These are phyloP conservation scores for Colletotrichum lentis DNA, from an alignment of 2,329 filamentous ascomycete genomes.

Conservation along the genomic window DNA sequence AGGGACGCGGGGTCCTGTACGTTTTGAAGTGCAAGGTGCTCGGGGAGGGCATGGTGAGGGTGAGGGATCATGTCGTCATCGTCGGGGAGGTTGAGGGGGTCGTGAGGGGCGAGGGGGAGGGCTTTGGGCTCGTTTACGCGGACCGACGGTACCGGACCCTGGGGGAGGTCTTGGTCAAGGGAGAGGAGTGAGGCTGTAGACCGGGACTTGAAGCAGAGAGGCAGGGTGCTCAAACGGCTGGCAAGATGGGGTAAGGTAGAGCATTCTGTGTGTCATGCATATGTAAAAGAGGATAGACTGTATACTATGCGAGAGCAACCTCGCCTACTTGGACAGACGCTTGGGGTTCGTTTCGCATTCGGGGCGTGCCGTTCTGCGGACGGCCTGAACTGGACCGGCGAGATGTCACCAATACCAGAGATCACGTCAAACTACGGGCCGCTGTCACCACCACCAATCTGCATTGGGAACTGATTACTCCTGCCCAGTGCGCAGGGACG, in stretches of 20 bases:
- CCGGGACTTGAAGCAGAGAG: background rate
- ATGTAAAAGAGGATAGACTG: constrained; percentile 28
- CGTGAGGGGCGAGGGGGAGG: constrained; percentile 44
- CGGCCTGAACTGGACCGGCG: background rate
- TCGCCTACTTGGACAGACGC: background rate
- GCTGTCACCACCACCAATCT: background rate
- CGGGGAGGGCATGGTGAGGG: constrained; percentile 55
- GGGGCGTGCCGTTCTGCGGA: background rate
- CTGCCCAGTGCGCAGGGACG: too few relatives aligned
- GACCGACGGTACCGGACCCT: constrained; percentile 58
- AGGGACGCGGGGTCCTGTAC: constrained; percentile 62
- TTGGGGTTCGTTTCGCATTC: background rate
- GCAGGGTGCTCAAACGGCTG: background rate
- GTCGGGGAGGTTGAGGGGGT: constrained; percentile 61
- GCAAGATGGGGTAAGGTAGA: too few relatives aligned
- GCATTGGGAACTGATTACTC: background rate
- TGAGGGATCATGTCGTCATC: constrained; percentile 62
- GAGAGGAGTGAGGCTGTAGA: constrained; percentile 6
- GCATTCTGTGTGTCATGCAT: background rate
- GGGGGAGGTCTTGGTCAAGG: constrained; percentile 47
- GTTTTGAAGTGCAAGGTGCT: constrained; percentile 56
- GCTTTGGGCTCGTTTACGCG: constrained; percentile 59
- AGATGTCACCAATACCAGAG: too few relatives aligned
- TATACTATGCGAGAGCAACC: constrained; percentile 11
- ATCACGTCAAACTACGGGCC: background rate